Conservation (phyloP, 208 protist species). For the Kentomonas sorsogonicus region DNA sequence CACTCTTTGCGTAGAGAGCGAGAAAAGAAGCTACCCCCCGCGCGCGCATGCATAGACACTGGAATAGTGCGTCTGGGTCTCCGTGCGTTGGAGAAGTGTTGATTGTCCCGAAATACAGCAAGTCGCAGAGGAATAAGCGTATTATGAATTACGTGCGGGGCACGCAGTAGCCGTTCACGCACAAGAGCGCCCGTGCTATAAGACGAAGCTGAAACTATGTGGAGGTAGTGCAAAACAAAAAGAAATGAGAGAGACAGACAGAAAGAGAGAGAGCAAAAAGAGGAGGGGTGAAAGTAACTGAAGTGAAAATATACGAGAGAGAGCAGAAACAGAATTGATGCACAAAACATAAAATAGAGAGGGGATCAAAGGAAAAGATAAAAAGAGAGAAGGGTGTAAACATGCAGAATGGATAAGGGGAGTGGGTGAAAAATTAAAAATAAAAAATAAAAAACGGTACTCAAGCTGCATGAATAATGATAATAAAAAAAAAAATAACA, state of each 20-base stretch:
- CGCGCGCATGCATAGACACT: too few species aligned
- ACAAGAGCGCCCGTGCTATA: too few species aligned
- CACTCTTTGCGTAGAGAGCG: too few species aligned
- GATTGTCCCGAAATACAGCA: too few species aligned
- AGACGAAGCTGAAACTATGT: background rate
- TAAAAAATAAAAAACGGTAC: conserved; percentile 7
- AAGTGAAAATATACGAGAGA: background rate
- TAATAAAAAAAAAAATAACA: conserved; percentile 4
- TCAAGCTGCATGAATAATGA: background rate
- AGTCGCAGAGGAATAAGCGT: too few species aligned
- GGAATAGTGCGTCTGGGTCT: too few species aligned
- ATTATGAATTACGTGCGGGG: too few species aligned
- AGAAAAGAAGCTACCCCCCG: too few species aligned
- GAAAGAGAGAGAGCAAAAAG: conserved; percentile 7
- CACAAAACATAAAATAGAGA: conserved; percentile 1
- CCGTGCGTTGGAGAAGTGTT: too few species aligned
- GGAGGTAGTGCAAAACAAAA: background rate
- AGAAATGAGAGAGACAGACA: background rate
- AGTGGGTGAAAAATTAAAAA: conserved; percentile 4
- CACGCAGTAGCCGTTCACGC: too few species aligned
- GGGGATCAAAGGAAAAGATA: background rate
- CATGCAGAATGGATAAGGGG: background rate
- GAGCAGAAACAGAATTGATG: background rate
- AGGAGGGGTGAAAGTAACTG: background rate
- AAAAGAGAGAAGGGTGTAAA: background rate